Evolutionary conservation across 441 rosid species (phyloP).

Genomic region (Kokia cookei): DNA sequence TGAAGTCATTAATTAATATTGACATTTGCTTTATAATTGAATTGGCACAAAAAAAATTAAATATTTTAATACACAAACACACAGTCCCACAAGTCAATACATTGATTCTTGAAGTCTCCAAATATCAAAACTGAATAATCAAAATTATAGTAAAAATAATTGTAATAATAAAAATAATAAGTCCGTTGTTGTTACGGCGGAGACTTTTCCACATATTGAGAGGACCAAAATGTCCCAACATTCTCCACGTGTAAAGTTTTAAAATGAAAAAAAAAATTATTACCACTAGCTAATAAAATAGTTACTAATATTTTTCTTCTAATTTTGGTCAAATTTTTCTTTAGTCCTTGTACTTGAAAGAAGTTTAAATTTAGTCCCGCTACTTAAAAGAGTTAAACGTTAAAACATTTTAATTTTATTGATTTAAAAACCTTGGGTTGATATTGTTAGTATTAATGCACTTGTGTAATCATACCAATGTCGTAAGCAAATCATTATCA

Average conservation of each 20-base stretch:
- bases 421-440: no score
- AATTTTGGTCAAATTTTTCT: neutral
- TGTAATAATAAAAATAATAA: neutral
- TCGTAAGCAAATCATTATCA: no score
- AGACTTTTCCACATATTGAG: constrained; percentile 13
- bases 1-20: neutral
- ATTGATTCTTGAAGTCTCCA: constrained; percentile 13
- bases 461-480: no score
- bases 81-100: constrained; percentile 23
- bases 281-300: neutral
- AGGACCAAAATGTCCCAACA: constrained; percentile 12
- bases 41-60: neutral
- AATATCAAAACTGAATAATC: neutral
- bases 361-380: no score
- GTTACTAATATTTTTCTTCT: neutral
- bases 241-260: constrained; percentile 26
- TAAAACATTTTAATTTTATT: no score
- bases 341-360: neutral
- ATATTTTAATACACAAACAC: neutral
- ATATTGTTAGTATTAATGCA: no score
- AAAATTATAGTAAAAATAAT: neutral
- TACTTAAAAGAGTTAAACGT: no score
- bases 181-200: constrained; percentile 56
- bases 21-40: neutral
- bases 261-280: neutral